Evolutionary conservation across 148 eudicot species (phyloP), one percentile per base, ranked within the genome.

Genomic region (Persicaria maculosa): DNA sequence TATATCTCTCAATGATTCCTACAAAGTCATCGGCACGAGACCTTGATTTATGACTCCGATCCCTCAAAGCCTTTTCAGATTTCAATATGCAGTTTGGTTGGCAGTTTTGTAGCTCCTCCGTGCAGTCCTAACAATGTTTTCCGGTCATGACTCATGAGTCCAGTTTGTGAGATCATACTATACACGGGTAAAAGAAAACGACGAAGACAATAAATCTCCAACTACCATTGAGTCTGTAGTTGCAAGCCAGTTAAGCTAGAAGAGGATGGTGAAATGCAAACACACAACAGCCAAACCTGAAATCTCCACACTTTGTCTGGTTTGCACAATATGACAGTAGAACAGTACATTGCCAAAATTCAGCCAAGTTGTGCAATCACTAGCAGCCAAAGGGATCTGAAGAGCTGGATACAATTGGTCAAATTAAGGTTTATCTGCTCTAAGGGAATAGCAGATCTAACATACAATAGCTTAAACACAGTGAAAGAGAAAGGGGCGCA

Each of bases 241-340:
- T 89, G 91, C 69, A 87, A 83, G 76, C 79, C 83, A 64, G 86
- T 76, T 72, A 85, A 82, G 81, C 80, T 83, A 48, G 90, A 80
- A 65, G 88, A 47, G 57, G 88, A 77, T 19, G 88, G 65, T 9
- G 86, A 83, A 95, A 64, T 77, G 86, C 75, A 22, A 78, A 88
- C 80, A 90, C 90, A 79, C 93, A 20, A 85, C 81, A 72, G 87
- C 77, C 88, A 62, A 76, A 90, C 91, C 99, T 95, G 90, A 72
- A 71, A 78, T 57, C 22, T 55, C 9, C 22, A 55, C 17, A 0
- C 19, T 55, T 16, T n/a, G 57, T 52, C n/a, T 52, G 17, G 57
- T 52, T n/a, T 52, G 4, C 16, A 25, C n/a, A 25, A 55, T 15
- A 52, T 17, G 61, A 55, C 2, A 55, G 25, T 55, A 55, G n/a